Evolutionary conservation across 1,139 yeast species (phyloP), one percentile per base, ranked within the genome.

Genomic region (Pichia sp.): DNA sequence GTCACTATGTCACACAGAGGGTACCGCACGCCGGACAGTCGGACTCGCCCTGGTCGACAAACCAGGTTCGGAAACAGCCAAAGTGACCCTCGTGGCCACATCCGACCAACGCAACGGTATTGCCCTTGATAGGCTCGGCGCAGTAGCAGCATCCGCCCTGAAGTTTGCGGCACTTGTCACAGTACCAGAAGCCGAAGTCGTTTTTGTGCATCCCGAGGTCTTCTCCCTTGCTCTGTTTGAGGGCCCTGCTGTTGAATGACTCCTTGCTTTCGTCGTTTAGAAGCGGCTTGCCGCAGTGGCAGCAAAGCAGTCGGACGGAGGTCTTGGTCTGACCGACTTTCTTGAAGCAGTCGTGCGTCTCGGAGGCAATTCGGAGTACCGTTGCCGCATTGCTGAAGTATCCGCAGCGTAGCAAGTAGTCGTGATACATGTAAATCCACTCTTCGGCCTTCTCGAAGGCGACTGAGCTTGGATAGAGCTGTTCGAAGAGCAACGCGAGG

Each of bases 21-120:
- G 6, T 27, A 10, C 69, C 69, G 55, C 72, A 69, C 0, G 64
- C 64, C 2, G 98, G 98, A 66, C 98, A 92, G 55, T 83, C 89
- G 2, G 71, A 64, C 74, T 85, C 84, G 30, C 73, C 77, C 34
- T 80, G 86, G 2, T 76, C 82, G 38, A 85, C 70, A 65, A 88
- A 84, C 98, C 98, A 92, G 50, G 80, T 78, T 57, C 77, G 76
- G 64, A 91, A 75, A 72, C 99, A 93, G 4, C 83, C 83, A 64
- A 83, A 83, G 69, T 93, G 99, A 1, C 95, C 92, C 55, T 84
- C 77, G 69, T 93, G 98, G 0, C 97, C 97, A 73, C 98, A 93
- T 48, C 75, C 78, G 53, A 88, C 71, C 29, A 84, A 73, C n/a
- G 82, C 82, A 29, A 87, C 80, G 10, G 85, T 79, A 53, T 87